phyloP scores from a whole-genome alignment of 2,329 filamentous ascomycete species.

The Raffaelea ambrosiae region DNA sequence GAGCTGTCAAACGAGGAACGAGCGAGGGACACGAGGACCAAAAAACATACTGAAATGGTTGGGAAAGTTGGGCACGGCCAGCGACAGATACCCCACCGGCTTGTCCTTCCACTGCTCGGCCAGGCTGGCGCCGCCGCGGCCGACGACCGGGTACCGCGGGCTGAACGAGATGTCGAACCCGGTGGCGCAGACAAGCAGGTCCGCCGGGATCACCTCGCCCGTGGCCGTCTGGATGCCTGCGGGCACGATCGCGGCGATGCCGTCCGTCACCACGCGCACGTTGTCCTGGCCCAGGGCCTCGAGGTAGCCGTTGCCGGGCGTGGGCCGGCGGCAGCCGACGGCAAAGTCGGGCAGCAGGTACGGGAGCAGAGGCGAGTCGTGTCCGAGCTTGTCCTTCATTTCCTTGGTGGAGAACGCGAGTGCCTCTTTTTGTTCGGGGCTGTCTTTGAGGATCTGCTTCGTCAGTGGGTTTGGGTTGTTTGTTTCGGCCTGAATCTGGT shows the following conservation, averaged over 20 bases:
- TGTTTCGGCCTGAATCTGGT: too few relatives aligned
- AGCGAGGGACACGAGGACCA: too few relatives aligned
- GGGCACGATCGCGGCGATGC: constrained; percentile 26
- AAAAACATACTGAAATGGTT: constrained; percentile 4
- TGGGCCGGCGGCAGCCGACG: constrained; percentile 32
- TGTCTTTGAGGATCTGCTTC: constrained; percentile 10
- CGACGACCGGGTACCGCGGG: constrained; percentile 12
- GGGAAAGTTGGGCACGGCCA: background rate
- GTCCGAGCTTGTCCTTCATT: background rate
- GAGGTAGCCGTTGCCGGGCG: constrained; percentile 32
- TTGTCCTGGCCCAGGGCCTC: constrained; percentile 33
- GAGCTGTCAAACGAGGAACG: too few relatives aligned
- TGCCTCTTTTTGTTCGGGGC: background rate
- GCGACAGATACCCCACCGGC: background rate
- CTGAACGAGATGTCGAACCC: constrained; percentile 23
- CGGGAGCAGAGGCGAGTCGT: too few relatives aligned
- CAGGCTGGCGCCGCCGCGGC: constrained; percentile 1
- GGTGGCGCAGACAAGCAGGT: constrained; percentile 25
- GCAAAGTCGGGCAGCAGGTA: constrained; percentile 32
- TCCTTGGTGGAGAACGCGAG: background rate
- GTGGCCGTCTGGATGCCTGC: constrained; percentile 22
- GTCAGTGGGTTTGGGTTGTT: too few relatives aligned
- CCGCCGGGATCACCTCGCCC: constrained; percentile 17
- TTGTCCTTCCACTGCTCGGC: constrained; percentile 1
- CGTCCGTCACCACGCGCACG: constrained; percentile 28